These are phyloP conservation scores for Tolypocladium cylindrosporum DNA, from an alignment of 2,329 filamentous ascomycete genomes.

Conservation along the genomic window DNA sequence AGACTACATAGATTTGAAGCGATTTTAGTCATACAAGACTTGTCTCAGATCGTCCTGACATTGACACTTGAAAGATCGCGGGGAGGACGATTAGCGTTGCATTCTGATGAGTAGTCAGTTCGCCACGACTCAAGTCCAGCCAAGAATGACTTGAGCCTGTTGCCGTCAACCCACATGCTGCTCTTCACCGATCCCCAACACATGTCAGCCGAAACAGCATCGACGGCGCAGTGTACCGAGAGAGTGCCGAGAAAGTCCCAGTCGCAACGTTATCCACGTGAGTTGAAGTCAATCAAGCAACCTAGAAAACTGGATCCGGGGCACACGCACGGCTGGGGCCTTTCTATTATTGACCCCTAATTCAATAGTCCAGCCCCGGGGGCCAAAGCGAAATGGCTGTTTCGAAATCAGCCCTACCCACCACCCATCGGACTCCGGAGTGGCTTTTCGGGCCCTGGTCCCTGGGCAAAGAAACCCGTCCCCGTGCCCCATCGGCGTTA, in stretches of 20 bases:
- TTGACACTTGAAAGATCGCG: too few relatives aligned
- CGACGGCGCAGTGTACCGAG: not conserved
- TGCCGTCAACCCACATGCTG: too few relatives aligned
- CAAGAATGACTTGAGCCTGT: too few relatives aligned
- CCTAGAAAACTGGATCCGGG: not conserved
- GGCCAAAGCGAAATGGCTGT: not conserved
- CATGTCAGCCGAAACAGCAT: not conserved
- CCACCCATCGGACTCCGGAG: not conserved
- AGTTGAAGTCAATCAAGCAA: not conserved
- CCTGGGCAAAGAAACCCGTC: not conserved
- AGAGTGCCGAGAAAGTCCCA: not conserved
- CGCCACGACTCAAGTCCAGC: too few relatives aligned
- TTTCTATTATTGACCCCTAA: not conserved
- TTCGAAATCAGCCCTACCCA: not conserved
- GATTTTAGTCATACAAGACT: too few relatives aligned
- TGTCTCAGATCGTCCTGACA: too few relatives aligned
- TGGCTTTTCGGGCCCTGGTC: not conserved
- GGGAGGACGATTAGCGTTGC: too few relatives aligned
- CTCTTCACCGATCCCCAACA: too few relatives aligned
- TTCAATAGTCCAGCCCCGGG: not conserved
- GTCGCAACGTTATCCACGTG: not conserved
- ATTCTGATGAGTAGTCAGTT: too few relatives aligned
- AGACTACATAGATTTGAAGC: too few relatives aligned
- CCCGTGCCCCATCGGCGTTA: not conserved
- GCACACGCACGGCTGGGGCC: not conserved